Evolutionary conservation across 495 filamentous ascomycete genomes (phyloP).

Genomic region (Podospora fimiseda): DNA sequence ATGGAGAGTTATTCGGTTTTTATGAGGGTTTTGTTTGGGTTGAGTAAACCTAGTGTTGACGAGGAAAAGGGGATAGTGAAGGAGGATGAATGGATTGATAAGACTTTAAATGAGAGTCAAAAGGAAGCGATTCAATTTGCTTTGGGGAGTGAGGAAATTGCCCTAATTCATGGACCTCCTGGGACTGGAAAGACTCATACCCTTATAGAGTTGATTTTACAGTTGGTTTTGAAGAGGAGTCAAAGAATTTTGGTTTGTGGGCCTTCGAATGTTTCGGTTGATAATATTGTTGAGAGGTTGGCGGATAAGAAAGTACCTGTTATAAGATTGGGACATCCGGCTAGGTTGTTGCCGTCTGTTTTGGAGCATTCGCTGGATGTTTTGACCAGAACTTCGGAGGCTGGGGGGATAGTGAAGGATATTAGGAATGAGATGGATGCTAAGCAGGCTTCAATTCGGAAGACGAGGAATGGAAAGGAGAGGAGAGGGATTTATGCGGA

Average conservation of each 20-base stretch:
- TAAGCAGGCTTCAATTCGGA: slow-evolving; percentile 82
- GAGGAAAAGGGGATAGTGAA: slow-evolving; percentile 38
- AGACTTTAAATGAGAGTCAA: slow-evolving; percentile 79
- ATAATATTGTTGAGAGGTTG: slow-evolving; percentile 97
- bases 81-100: slow-evolving; percentile 65
- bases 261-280: slow-evolving; percentile 91
- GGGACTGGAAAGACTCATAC: slow-evolving; percentile 98
- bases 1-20: slow-evolving; percentile 69
- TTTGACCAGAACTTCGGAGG: slow-evolving; percentile 85
- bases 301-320: slow-evolving; percentile 77
- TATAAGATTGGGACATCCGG: slow-evolving; percentile 87
- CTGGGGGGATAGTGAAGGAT: slow-evolving; percentile 83
- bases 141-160: slow-evolving; percentile 72
- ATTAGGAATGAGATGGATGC: slow-evolving; percentile 88
- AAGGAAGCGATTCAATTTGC: slow-evolving; percentile 89
- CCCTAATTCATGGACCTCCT: slow-evolving; percentile 90
- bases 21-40: slow-evolving; percentile 78
- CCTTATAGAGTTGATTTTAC: slow-evolving; percentile 86
- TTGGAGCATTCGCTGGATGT: slow-evolving; percentile 86
- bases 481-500: slow-evolving; percentile 77
- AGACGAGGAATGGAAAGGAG: slow-evolving; percentile 76
- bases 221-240: slow-evolving; percentile 65
- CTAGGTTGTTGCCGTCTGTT: slow-evolving; percentile 81
- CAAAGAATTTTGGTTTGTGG: slow-evolving; percentile 84
- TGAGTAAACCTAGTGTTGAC: slow-evolving; percentile 52